Conservation (phyloP, 2,329 filamentous ascomycete species). For the Alternaria rosae region DNA sequence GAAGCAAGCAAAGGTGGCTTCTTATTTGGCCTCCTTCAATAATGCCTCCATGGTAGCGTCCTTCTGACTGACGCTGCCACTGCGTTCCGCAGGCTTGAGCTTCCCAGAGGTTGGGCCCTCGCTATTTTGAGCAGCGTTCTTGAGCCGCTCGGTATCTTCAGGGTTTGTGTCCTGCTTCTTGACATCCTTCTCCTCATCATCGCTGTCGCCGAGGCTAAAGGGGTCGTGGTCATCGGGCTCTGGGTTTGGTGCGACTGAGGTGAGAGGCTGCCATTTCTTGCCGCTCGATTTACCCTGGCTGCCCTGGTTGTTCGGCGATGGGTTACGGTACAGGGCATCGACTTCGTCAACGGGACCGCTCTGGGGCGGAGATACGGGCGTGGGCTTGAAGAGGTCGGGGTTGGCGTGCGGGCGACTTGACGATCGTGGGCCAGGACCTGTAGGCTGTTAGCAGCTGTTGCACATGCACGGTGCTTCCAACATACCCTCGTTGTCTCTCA, state of each 20-base stretch:
- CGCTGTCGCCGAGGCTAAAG: constrained; percentile 94
- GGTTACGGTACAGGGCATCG: constrained; percentile 70
- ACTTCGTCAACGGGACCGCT: constrained; percentile 79
- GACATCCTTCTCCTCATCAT: constrained; percentile 76
- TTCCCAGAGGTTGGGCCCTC: constrained; percentile 34
- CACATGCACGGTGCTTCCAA: neutral
- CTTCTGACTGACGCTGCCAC: constrained; percentile 53
- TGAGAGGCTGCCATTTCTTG: constrained; percentile 98
- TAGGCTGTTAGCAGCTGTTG: neutral
- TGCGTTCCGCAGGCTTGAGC: constrained; percentile 51
- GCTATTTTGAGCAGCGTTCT: constrained; percentile 56
- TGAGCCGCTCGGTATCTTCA: constrained; percentile 61
- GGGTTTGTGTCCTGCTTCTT: constrained; percentile 70
- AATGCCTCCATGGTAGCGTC: constrained; percentile 58
- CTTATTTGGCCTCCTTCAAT: constrained; percentile 48
- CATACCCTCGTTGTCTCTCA: constrained; percentile 67
- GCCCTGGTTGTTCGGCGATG: constrained; percentile 44
- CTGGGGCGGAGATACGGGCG: constrained; percentile 60
- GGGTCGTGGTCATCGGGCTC: constrained; percentile 87
- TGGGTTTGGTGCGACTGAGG: constrained; percentile 82
- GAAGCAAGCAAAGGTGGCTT: neutral
- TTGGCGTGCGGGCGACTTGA: constrained; percentile 74
- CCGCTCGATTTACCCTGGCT: constrained; percentile 61
- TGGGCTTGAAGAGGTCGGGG: constrained; percentile 80
- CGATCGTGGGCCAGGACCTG: constrained; percentile 60